These are phyloP conservation scores for Auricularia sp. DNA, from an alignment of 768 basidiomycete species.

Conservation along the genomic window DNA sequence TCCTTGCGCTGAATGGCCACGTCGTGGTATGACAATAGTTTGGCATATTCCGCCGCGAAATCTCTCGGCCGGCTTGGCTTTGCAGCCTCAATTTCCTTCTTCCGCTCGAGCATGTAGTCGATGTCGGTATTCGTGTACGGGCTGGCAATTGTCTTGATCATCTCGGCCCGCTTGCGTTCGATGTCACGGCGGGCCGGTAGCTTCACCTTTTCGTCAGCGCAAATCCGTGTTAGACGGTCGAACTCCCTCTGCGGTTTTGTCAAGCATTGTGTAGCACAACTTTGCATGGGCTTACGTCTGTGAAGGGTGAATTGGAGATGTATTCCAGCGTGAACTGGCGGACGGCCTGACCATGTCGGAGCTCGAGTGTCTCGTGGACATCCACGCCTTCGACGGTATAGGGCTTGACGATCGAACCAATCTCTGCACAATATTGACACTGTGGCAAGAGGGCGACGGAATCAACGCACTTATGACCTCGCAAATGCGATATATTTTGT, in stretches of 20 bases:
- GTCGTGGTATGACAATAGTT: too few relatives aligned
- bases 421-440: constrained; percentile 26
- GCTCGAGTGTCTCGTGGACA: constrained; percentile 57
- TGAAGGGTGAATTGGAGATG: constrained; percentile 66
- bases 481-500: constrained; percentile 71
- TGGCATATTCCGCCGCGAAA: too few relatives aligned
- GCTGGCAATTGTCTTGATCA: constrained; percentile 47
- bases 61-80: neutral
- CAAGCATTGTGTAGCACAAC: neutral
- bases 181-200: constrained; percentile 59
- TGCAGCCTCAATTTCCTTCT: neutral
- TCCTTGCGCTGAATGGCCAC: too few relatives aligned
- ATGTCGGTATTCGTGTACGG: constrained; percentile 59
- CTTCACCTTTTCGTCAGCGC: constrained; percentile 41
- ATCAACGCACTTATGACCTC: constrained; percentile 10
- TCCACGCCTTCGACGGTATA: constrained; percentile 61
- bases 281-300: constrained; percentile 35
- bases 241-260: constrained; percentile 54
- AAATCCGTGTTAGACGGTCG: constrained; percentile 41
- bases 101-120: neutral
- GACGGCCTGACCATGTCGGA: constrained; percentile 65
- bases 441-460: neutral
- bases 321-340: constrained; percentile 69
- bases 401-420: constrained; percentile 43
- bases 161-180: constrained; percentile 53